Base-by-base conservation (phyloP, 2,329 filamentous ascomycete species). In the Hymenoscyphus repandus region DNA sequence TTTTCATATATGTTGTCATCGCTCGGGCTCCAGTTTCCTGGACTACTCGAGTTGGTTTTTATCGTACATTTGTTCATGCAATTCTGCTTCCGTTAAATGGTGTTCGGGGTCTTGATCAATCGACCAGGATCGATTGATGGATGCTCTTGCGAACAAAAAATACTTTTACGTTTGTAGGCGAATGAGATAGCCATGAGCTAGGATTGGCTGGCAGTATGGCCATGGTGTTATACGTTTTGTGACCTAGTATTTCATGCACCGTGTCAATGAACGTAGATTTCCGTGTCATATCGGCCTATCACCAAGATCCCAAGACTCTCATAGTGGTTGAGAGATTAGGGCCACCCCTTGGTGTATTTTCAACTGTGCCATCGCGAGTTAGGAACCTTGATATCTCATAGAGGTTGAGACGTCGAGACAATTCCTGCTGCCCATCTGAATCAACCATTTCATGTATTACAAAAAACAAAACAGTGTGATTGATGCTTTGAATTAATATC, bases 131-230 rank as follows among this genome's bases (percentile, higher is more conserved):
- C 45, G 22, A 32, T 38, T 31, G 41, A 39, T 27, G 7, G 22
- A 27, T 27, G 22, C 22, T 27, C 22, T 27, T 27, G 22, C 22
- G 22, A 27, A 27, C 22, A 27, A 27, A 27, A 27, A 7, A 4
- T 44, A 32, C 20, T 20, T 27, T 47, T 20, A 49, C 37, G 44
- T 52, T 50, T 51, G 40, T 57, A 57, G 51, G 51, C 22, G 42
- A 47, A 51, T 56, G 48, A 62, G 51, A 57, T 61, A 61, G 53
- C 55, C 50, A 56, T 53, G 45, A 39, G 55, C 55, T 54, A 49
- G 36, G 54, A 54, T 45, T 54, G 55, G 59, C 58, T 56, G 43
- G 58, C 57, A 63, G 58, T 62, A 52, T 58, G 56, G 59, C 49
- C 50, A 55, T 41, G 53, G 43, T 53, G 51, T 60, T 57, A 47